Percentiles rank a stretch among this genome's conserved stretches.
Evolutionary conservation across 305 asterid species (phyloP).

Genomic region (Solanum hybrid): DNA sequence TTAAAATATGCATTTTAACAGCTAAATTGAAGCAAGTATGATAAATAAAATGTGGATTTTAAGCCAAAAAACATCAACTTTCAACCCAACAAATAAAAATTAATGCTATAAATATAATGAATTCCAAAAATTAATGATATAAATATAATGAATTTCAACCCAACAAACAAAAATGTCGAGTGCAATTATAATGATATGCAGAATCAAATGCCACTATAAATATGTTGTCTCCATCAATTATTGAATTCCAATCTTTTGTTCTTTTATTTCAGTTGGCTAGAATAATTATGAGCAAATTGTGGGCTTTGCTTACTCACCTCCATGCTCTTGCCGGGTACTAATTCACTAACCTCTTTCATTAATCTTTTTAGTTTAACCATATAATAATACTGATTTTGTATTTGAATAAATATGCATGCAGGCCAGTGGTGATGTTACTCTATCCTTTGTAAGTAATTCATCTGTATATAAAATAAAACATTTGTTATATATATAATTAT

Average conservation of each 20-base stretch:
- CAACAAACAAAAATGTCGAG: too few relatives aligned
- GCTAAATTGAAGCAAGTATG: too few relatives aligned
- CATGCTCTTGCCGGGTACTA: background rate
- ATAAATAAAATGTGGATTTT: too few relatives aligned
- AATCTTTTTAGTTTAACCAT: background rate
- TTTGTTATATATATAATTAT: too few relatives aligned
- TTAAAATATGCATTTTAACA: too few relatives aligned
- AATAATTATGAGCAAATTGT: background rate
- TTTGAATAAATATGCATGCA: constrained; percentile 14
- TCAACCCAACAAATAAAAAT: too few relatives aligned
- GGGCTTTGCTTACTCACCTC: background rate
- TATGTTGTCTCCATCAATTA: background rate
- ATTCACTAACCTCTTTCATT: background rate
- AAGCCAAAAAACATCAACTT: too few relatives aligned
- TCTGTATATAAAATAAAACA: background rate
- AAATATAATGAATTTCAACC: too few relatives aligned
- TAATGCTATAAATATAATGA: too few relatives aligned
- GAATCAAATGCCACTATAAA: background rate
- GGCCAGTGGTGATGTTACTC: constrained; percentile 70
- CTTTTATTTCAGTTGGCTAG: too few relatives aligned
- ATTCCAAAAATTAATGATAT: too few relatives aligned
- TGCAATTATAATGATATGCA: background rate
- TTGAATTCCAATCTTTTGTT: background rate
- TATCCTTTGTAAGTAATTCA: constrained; percentile 62
- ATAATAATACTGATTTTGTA: background rate